These are phyloP conservation scores for Schizothecium vesticola DNA, from an alignment of 495 filamentous ascomycete genomes.

Conservation along the genomic window DNA sequence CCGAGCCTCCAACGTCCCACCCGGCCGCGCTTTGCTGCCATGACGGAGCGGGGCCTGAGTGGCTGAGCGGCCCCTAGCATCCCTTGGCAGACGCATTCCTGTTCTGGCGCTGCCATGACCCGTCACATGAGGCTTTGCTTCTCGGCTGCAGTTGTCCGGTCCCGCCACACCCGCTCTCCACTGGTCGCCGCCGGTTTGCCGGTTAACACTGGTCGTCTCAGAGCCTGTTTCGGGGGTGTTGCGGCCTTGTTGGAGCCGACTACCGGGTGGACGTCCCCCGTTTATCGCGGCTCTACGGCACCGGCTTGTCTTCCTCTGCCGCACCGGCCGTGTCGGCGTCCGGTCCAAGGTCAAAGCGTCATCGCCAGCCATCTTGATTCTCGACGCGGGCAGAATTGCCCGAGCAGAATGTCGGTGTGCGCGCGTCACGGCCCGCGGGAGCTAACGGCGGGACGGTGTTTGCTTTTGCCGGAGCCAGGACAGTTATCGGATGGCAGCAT, in stretches of 20 bases:
- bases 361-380: no score
- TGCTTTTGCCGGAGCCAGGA: background rate
- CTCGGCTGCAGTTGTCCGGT: background rate
- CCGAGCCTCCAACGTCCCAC: background rate
- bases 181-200: background rate
- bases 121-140: constrained; percentile 1
- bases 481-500: background rate
- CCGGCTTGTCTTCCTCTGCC: background rate
- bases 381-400: background rate
- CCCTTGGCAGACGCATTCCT: background rate
- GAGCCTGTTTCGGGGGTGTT: background rate
- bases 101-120: background rate
- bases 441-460: background rate
- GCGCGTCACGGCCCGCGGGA: background rate
- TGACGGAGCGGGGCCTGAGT: constrained; percentile 10
- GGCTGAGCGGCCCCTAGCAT: constrained; percentile 7
- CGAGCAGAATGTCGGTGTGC: constrained; percentile 9
- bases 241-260: background rate
- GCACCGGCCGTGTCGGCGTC: background rate
- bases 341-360: background rate
- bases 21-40: background rate
- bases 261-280: background rate
- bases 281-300: background rate
- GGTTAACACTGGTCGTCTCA: background rate
- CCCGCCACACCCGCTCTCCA: background rate